Conservation (phyloP, 192 early-diverging fungal genomes). For the Dispira simplex region DNA sequence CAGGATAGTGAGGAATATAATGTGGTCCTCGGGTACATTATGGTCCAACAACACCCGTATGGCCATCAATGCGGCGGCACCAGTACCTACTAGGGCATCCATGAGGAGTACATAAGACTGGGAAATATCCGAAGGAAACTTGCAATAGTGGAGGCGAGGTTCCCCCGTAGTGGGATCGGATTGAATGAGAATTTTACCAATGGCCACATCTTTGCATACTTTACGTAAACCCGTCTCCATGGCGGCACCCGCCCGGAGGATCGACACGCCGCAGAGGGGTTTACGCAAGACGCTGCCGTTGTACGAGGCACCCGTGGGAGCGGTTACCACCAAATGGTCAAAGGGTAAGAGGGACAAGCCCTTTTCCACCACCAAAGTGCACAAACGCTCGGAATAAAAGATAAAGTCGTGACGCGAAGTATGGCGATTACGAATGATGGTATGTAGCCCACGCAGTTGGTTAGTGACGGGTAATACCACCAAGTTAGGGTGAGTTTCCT, state of each 20-base stretch:
- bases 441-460: conserved; percentile 57
- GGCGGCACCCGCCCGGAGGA: conserved; percentile 76
- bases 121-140: conserved; percentile 49
- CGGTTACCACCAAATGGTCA: conserved; percentile 26
- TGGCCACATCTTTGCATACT: conserved; percentile 62
- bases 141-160: conserved; percentile 77
- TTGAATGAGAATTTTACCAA: conserved; percentile 87
- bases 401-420: conserved; percentile 75
- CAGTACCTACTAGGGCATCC: conserved; percentile 84
- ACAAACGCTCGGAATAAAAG: conserved; percentile 82
- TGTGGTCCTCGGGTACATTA: conserved; percentile 65
- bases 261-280: conserved; percentile 51
- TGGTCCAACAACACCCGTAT: conserved; percentile 87
- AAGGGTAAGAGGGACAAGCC: conserved; percentile 48
- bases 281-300: conserved; percentile 24
- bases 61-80: conserved; percentile 92
- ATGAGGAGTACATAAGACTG: conserved; percentile 52
- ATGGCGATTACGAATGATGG: conserved; percentile 55
- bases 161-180: conserved; percentile 64
- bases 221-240: conserved; percentile 79
- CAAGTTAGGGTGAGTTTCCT: conserved; percentile 15
- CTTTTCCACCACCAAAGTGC: conserved; percentile 67
- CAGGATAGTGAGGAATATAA: conserved; percentile 73
- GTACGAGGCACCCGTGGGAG: conserved; percentile 40
- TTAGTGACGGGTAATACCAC: conserved; percentile 32